phyloP scores from a whole-genome alignment of 2,329 filamentous ascomycete species.

The Salinomyces thailandicus region DNA sequence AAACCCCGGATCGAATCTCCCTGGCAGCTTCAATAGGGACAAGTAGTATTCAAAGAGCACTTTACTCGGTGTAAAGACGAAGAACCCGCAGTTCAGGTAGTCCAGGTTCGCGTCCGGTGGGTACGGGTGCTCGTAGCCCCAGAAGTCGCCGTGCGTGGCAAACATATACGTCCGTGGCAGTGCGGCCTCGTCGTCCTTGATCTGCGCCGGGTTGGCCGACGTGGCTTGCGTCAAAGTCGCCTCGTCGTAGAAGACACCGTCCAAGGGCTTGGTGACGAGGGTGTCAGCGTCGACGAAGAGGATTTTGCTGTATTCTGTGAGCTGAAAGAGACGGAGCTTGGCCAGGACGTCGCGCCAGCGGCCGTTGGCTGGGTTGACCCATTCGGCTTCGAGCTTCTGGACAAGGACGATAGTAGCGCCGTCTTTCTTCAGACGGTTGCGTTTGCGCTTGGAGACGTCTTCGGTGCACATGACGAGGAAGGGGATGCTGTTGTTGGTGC shows the following conservation, averaged over 20 bases:
- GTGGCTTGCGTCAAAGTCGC: slow-evolving; percentile 25
- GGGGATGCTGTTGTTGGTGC: slow-evolving; percentile 27
- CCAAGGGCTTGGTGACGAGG: slow-evolving; percentile 16
- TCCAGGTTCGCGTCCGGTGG: slow-evolving; percentile 20
- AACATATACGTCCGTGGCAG: slow-evolving; percentile 33
- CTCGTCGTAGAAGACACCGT: slow-evolving; percentile 29
- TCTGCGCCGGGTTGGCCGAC: slow-evolving; percentile 11
- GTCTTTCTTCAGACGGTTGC: slow-evolving; percentile 26
- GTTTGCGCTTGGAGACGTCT: slow-evolving; percentile 26
- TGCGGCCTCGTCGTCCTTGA: slow-evolving; percentile 25
- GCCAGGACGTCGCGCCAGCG: slow-evolving; percentile 28
- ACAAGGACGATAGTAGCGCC: slow-evolving; percentile 28
- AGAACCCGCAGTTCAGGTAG: slow-evolving; percentile 31
- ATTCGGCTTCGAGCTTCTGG: slow-evolving; percentile 23
- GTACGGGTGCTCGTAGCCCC: slow-evolving; percentile 23
- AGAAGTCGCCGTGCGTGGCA: slow-evolving; percentile 25
- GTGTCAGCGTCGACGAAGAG: slow-evolving; percentile 27
- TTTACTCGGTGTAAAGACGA: slow-evolving; percentile 27
- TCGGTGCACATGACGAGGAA: slow-evolving; percentile 29
- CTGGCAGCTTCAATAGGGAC: slow-evolving; percentile 21
- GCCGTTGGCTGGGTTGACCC: slow-evolving; percentile 18
- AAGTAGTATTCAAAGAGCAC: slow-evolving; percentile 30
- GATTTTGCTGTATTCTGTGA: slow-evolving; percentile 26
- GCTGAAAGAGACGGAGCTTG: slow-evolving; percentile 28
- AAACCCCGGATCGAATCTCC: slow-evolving; percentile 25